phyloP scores from a whole-genome alignment of 2,329 filamentous ascomycete species.

The Teratosphaeria destructans region DNA sequence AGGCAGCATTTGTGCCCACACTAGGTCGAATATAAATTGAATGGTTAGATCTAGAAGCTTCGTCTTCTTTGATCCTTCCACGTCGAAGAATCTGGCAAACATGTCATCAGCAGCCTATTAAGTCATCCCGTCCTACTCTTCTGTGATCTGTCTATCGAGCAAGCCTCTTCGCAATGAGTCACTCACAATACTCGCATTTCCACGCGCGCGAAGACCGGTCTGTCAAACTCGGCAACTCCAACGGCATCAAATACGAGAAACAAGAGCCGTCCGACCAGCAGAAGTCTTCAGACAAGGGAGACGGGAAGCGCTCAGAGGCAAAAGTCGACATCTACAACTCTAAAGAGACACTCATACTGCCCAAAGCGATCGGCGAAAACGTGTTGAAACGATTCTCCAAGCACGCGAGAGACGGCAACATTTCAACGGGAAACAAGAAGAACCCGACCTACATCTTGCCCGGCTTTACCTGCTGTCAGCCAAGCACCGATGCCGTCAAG shows the following conservation, averaged over 20 bases:
- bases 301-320: background rate
- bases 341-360: background rate
- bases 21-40: background rate
- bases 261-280: background rate
- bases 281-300: background rate
- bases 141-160: background rate
- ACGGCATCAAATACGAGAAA: background rate
- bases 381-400: background rate
- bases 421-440: background rate
- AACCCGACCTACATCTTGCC: background rate
- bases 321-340: background rate
- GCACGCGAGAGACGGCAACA: background rate
- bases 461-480: background rate
- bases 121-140: background rate
- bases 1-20: background rate
- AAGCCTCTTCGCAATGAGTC: background rate
- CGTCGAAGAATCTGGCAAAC: background rate
- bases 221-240: background rate
- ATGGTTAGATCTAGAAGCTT: background rate
- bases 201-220: background rate
- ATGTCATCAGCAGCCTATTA: background rate
- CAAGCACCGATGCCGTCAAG: background rate
- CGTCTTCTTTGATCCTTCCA: background rate
- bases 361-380: background rate
- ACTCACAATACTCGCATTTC: background rate